phyloP scores from a whole-genome alignment of 2,329 filamentous ascomycete species.

The Pyrenochaeta sp. region DNA sequence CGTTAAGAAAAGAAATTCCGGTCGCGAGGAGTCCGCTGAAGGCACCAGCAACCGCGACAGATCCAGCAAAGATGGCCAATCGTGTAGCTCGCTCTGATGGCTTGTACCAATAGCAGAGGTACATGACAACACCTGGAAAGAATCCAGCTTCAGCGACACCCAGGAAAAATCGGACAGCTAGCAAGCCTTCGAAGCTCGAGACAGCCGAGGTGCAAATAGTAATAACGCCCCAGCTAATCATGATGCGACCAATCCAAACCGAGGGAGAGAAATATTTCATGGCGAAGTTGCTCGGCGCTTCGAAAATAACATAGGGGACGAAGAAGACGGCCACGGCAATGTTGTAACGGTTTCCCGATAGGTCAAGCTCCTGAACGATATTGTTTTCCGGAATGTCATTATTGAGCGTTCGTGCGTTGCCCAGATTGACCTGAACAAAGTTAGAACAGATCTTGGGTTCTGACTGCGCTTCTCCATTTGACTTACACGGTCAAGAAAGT shows the following conservation, averaged over 20 bases:
- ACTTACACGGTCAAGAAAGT: constrained; percentile 26
- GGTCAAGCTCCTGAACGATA: constrained; percentile 23
- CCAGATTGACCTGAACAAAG: constrained; percentile 24
- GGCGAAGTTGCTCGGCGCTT: constrained; percentile 65
- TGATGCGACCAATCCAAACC: constrained; percentile 62
- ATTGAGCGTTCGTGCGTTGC: constrained; percentile 31
- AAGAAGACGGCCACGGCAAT: constrained; percentile 27
- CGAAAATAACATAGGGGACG: constrained; percentile 65
- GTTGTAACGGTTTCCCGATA: constrained; percentile 25
- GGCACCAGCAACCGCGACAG: constrained; percentile 78
- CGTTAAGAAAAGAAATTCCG: constrained; percentile 73
- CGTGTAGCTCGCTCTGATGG: constrained; percentile 77
- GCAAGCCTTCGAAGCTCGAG: constrained; percentile 66
- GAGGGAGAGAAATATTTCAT: constrained; percentile 49
- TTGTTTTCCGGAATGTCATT: constrained; percentile 25
- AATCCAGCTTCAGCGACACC: constrained; percentile 76
- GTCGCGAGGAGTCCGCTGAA: constrained; percentile 77
- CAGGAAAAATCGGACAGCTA: constrained; percentile 62
- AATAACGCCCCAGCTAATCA: constrained; percentile 73
- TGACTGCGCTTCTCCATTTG: too few relatives aligned
- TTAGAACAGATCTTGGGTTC: too few relatives aligned
- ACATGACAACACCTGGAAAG: constrained; percentile 71
- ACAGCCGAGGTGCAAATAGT: constrained; percentile 75
- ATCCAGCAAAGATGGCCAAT: constrained; percentile 67
- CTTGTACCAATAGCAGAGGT: constrained; percentile 83